phyloP scores from a whole-genome alignment of 306 rosid genomes.

The Canavalia gladiata region DNA sequence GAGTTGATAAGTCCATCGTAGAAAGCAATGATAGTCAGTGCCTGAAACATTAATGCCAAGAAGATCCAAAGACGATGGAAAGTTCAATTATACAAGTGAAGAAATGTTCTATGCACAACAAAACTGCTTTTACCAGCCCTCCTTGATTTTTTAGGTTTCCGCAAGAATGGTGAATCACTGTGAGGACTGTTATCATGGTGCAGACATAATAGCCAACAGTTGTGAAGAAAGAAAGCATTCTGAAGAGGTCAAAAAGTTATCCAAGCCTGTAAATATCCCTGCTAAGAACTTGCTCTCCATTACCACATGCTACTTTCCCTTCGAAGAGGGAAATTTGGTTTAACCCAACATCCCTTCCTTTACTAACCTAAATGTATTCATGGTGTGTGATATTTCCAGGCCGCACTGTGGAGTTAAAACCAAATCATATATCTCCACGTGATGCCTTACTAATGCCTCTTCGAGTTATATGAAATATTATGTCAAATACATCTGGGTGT shows the following conservation, averaged over 20 bases:
- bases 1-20: slow-evolving; percentile 61
- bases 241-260: no score
- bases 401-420: slow-evolving; percentile 36
- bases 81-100: slow-evolving; percentile 92
- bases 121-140: slow-evolving; percentile 98
- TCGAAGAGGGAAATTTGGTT: slow-evolving; percentile 98
- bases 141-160: slow-evolving; percentile 66
- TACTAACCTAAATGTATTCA: slow-evolving; percentile 76
- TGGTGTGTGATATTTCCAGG: no score
- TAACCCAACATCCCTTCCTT: slow-evolving; percentile 98
- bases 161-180: slow-evolving; percentile 70
- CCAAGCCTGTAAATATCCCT: slow-evolving; percentile 95
- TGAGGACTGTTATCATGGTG: no score
- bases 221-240: no score
- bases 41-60: slow-evolving; percentile 95
- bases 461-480: slow-evolving; percentile 71
- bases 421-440: slow-evolving; percentile 87
- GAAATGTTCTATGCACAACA: slow-evolving; percentile 93
- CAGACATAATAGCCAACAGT: no score
- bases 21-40: slow-evolving; percentile 88
- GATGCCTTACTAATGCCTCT: slow-evolving; percentile 99
- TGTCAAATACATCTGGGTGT: no score
- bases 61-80: slow-evolving; percentile 99
- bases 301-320: slow-evolving; percentile 99
- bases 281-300: slow-evolving; percentile 98